phyloP scores from a whole-genome alignment of 2,329 filamentous ascomycete genomes.

The Fonsecaea nubica region DNA sequence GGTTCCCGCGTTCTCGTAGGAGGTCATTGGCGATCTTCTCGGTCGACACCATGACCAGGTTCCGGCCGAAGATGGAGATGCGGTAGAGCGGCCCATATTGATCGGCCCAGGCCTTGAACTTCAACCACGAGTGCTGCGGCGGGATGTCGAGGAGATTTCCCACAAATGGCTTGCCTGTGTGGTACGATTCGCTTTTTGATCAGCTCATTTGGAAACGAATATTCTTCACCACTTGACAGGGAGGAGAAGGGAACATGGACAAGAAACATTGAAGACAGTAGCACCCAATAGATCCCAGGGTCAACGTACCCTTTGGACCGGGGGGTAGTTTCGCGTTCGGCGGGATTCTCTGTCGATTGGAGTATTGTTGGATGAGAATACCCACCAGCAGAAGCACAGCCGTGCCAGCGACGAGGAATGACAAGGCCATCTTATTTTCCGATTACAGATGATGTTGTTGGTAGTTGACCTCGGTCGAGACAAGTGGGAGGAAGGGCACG shows the following conservation, averaged over 20 bases:
- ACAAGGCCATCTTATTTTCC: slow-evolving; percentile 11
- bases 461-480: background rate
- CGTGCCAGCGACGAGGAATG: slow-evolving; percentile 4
- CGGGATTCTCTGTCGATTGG: slow-evolving; percentile 10
- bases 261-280: background rate
- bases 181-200: no score
- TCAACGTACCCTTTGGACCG: slow-evolving; percentile 21
- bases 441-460: background rate
- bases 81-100: slow-evolving; percentile 52
- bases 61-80: slow-evolving; percentile 52
- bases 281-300: background rate
- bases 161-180: slow-evolving; percentile 39
- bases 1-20: slow-evolving; percentile 49
- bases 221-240: background rate
- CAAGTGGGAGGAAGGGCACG: background rate
- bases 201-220: background rate
- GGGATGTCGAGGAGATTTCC: slow-evolving; percentile 49
- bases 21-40: slow-evolving; percentile 53
- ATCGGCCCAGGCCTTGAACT: slow-evolving; percentile 49
- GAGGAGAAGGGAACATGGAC: background rate
- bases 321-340: slow-evolving; percentile 18
- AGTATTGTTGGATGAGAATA: slow-evolving; percentile 16
- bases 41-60: slow-evolving; percentile 48
- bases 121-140: slow-evolving; percentile 49
- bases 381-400: slow-evolving; percentile 7